These are phyloP conservation scores for Fraxinus latifolia DNA, from an alignment of 305 asterid species.

Conservation along the genomic window DNA sequence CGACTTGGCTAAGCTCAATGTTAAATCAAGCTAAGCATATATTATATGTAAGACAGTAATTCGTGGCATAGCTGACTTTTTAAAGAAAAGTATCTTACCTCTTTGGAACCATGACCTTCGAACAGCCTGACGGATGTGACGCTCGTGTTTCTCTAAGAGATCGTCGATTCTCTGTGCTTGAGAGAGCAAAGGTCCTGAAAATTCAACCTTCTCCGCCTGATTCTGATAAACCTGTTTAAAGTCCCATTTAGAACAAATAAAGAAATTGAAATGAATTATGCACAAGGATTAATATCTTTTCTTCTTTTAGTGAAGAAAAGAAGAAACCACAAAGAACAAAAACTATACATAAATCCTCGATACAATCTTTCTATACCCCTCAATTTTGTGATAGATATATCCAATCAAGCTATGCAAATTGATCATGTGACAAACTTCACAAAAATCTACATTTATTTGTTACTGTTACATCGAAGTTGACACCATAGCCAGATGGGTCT, in stretches of 20 bases:
- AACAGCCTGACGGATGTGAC: slow-evolving; percentile 93
- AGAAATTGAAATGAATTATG: slow-evolving; percentile 18
- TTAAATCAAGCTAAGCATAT: neutral
- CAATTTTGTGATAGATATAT: neutral
- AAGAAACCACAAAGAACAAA: neutral
- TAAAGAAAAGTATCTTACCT: slow-evolving; percentile 40
- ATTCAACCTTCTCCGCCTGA: slow-evolving; percentile 83
- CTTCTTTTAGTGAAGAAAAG: neutral
- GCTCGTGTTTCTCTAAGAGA: slow-evolving; percentile 87
- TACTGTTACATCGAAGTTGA: neutral
- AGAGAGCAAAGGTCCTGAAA: slow-evolving; percentile 85
- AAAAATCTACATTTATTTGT: neutral
- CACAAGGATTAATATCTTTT: neutral
- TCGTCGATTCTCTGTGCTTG: slow-evolving; percentile 79
- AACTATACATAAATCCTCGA: neutral
- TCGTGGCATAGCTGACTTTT: neutral
- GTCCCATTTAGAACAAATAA: slow-evolving; percentile 22
- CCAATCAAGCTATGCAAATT: neutral
- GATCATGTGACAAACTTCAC: neutral
- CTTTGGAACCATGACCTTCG: slow-evolving; percentile 92
- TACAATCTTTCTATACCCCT: neutral
- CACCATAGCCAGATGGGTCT: neutral
- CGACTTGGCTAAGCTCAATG: neutral
- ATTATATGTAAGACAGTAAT: neutral
- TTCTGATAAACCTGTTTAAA: slow-evolving; percentile 63